Conservation (phyloP, 2,329 filamentous ascomycete species). For the Pezicula rhizophila region DNA sequence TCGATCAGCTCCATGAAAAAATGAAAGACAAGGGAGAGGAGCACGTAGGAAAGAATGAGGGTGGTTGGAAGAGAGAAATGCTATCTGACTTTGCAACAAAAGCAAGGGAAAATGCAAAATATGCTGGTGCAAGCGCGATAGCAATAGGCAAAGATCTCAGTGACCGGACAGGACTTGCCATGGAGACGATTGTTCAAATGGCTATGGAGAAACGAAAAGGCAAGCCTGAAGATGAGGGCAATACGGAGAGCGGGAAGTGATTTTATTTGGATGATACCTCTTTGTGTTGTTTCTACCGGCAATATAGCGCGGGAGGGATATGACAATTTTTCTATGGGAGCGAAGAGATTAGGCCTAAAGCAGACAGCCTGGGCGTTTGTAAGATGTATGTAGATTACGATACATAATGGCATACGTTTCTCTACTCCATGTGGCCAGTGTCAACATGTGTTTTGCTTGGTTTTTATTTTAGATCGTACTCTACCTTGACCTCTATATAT, state of each 20-base stretch:
- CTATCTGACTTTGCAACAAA: slow-evolving; percentile 21
- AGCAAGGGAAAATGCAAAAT: slow-evolving; percentile 20
- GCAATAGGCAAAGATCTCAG: slow-evolving; percentile 12
- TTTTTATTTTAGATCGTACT: no score
- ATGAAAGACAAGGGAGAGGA: slow-evolving; percentile 4
- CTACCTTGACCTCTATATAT: no score
- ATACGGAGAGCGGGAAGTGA: neutral
- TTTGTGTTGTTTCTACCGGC: neutral
- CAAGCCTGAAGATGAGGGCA: slow-evolving; percentile 4
- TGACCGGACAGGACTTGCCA: slow-evolving; percentile 9
- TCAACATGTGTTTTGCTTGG: no score
- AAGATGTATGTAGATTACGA: no score
- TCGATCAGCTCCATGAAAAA: neutral
- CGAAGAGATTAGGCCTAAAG: no score
- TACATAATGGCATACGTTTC: no score
- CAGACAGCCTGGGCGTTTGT: no score
- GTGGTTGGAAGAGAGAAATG: slow-evolving; percentile 2
- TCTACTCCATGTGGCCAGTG: no score
- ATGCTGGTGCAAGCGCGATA: slow-evolving; percentile 2
- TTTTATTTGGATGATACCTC: neutral
- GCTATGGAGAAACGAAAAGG: slow-evolving; percentile 15
- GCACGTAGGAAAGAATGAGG: slow-evolving; percentile 4
- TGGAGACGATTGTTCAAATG: slow-evolving; percentile 14
- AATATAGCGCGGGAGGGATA: no score
- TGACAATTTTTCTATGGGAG: no score